These are phyloP conservation scores for Ceriops decandra DNA, from an alignment of 345 rosid genomes.

Conservation along the genomic window DNA sequence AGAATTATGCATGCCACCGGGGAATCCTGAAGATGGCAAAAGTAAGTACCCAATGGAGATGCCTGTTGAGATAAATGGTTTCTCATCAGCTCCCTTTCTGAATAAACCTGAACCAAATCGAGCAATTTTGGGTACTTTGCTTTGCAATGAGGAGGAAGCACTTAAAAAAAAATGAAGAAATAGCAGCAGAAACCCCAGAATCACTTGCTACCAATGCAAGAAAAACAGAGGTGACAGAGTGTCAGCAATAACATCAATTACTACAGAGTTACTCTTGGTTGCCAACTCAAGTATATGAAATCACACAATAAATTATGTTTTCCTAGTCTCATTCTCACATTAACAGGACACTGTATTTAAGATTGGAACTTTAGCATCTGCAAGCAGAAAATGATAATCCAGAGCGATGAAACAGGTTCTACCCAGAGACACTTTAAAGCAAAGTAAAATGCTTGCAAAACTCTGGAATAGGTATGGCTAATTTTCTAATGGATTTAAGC, in stretches of 20 bases:
- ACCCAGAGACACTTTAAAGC: too few species aligned
- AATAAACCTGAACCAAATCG: constrained; percentile 37
- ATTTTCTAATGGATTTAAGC: too few species aligned
- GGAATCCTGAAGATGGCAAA: constrained; percentile 34
- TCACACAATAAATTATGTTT: neutral
- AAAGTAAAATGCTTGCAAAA: too few species aligned
- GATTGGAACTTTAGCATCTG: neutral
- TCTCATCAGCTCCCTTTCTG: constrained; percentile 45
- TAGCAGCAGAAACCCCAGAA: constrained; percentile 19
- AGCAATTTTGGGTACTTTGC: constrained; percentile 38
- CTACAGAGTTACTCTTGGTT: neutral
- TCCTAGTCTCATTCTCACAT: neutral
- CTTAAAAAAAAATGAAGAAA: constrained; percentile 42
- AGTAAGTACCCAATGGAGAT: constrained; percentile 37
- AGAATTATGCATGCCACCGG: constrained; percentile 29
- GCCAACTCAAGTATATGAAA: neutral
- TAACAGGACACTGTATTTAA: neutral
- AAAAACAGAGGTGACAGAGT: neutral
- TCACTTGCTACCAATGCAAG: too few species aligned
- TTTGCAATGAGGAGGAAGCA: constrained; percentile 32
- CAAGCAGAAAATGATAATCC: neutral
- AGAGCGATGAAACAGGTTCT: too few species aligned
- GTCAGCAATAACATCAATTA: neutral
- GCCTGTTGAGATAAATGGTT: constrained; percentile 34
- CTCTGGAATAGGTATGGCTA: too few species aligned